Conservation (phyloP, 2,329 filamentous ascomycete species). For the Penicillium decumbens region DNA sequence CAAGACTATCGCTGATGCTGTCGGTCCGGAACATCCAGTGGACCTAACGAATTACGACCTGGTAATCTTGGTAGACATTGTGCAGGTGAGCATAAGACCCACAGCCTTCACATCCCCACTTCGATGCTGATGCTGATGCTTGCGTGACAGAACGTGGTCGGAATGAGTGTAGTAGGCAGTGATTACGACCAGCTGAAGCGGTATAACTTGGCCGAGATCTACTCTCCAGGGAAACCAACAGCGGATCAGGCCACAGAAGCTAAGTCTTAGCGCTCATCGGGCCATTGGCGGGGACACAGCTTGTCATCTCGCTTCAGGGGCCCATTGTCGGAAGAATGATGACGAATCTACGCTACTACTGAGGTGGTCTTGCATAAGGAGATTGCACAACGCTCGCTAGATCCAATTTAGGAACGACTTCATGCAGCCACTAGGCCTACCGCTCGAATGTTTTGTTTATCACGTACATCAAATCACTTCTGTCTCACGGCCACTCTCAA, state of each 20-base stretch:
- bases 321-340: background rate
- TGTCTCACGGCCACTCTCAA: background rate
- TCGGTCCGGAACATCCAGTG: slow-evolving; percentile 56
- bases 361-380: slow-evolving; percentile 2
- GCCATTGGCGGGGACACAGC: background rate
- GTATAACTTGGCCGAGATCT: slow-evolving; percentile 61
- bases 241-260: background rate
- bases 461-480: background rate
- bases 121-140: slow-evolving; percentile 18
- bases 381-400: background rate
- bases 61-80: slow-evolving; percentile 59
- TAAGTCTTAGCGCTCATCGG: background rate
- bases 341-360: background rate
- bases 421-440: slow-evolving; percentile 6
- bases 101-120: background rate
- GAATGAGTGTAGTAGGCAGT: slow-evolving; percentile 58
- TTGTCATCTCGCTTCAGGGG: background rate
- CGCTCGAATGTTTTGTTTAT: slow-evolving; percentile 1
- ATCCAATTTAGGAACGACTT: slow-evolving; percentile 1
- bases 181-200: slow-evolving; percentile 59
- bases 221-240: slow-evolving; percentile 41
- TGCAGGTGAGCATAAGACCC: slow-evolving; percentile 48
- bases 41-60: slow-evolving; percentile 59
- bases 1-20: slow-evolving; percentile 53
- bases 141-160: slow-evolving; percentile 53